Conservation (phyloP, 2,329 filamentous ascomycete species). For the Aspergillus tanneri region DNA sequence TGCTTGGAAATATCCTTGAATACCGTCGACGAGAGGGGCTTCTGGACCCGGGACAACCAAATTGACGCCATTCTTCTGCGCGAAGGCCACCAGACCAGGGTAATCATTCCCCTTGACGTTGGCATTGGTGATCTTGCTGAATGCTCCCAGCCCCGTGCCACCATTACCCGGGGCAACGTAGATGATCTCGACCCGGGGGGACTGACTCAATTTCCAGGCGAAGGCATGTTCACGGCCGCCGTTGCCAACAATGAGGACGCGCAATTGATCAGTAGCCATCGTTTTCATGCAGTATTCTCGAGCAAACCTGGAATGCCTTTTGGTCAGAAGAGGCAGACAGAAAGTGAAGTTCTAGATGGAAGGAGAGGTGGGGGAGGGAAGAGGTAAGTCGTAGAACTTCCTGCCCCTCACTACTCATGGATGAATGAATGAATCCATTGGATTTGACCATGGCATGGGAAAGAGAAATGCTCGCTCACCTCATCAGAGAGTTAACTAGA, state of each 20-base stretch:
- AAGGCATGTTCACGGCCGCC: constrained; percentile 93
- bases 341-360: background rate
- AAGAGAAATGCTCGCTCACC: constrained; percentile 19
- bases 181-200: constrained; percentile 73
- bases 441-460: background rate
- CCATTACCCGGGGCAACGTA: constrained; percentile 74
- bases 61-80: constrained; percentile 70
- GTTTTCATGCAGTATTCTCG: constrained; percentile 20
- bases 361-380: background rate
- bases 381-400: background rate
- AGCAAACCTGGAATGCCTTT: constrained; percentile 19
- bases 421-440: background rate
- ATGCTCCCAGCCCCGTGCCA: constrained; percentile 64
- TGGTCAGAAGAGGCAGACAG: too few relatives aligned
- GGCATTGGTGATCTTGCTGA: constrained; percentile 69
- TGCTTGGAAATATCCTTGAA: constrained; percentile 76
- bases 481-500: constrained; percentile 17
- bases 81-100: constrained; percentile 70
- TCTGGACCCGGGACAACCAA: constrained; percentile 89
- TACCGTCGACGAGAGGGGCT: constrained; percentile 86
- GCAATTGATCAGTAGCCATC: constrained; percentile 53
- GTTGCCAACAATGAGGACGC: constrained; percentile 84
- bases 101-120: constrained; percentile 75
- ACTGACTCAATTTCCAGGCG: constrained; percentile 90
- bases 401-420: background rate